Percentiles rank a stretch among this genome's conserved stretches.
Conservation (phyloP, 2,329 filamentous ascomycete genomes). For the Monosporascus sp. region DNA sequence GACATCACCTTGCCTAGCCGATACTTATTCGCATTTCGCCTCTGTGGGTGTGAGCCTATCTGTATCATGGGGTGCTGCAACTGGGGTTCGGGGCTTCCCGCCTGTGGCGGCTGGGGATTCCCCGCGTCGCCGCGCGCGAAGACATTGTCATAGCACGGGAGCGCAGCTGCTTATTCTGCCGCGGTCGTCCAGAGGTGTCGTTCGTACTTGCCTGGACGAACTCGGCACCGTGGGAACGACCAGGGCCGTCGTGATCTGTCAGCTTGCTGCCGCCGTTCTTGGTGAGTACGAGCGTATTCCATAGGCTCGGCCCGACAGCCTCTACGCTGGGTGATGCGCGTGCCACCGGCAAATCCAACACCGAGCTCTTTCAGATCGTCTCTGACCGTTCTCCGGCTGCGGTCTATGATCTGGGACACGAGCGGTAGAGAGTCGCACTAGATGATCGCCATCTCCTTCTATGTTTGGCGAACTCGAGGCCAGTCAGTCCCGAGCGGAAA, state of each 20-base stretch:
- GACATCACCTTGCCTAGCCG: slow-evolving; percentile 22
- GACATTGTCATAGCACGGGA: slow-evolving; percentile 32
- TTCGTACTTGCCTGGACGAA: slow-evolving; percentile 35
- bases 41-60: slow-evolving; percentile 25
- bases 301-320: slow-evolving; percentile 9
- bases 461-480: slow-evolving; percentile 38
- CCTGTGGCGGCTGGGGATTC: slow-evolving; percentile 32
- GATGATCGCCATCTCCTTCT: slow-evolving; percentile 39
- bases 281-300: slow-evolving; percentile 27
- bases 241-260: slow-evolving; percentile 35
- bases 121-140: slow-evolving; percentile 41
- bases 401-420: slow-evolving; percentile 21
- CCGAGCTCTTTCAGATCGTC: slow-evolving; percentile 37
- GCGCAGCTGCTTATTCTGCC: slow-evolving; percentile 32
- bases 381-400: slow-evolving; percentile 33
- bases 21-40: slow-evolving; percentile 20
- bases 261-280: slow-evolving; percentile 27
- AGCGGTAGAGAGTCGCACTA: slow-evolving; percentile 35
- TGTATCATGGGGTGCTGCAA: slow-evolving; percentile 27
- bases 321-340: slow-evolving; percentile 26
- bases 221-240: slow-evolving; percentile 45
- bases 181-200: slow-evolving; percentile 28
- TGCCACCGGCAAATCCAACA: slow-evolving; percentile 35
- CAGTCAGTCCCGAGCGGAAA: slow-evolving; percentile 34
- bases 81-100: slow-evolving; percentile 27